Conservation (phyloP, 345 rosid species). For the Acer campestre region DNA sequence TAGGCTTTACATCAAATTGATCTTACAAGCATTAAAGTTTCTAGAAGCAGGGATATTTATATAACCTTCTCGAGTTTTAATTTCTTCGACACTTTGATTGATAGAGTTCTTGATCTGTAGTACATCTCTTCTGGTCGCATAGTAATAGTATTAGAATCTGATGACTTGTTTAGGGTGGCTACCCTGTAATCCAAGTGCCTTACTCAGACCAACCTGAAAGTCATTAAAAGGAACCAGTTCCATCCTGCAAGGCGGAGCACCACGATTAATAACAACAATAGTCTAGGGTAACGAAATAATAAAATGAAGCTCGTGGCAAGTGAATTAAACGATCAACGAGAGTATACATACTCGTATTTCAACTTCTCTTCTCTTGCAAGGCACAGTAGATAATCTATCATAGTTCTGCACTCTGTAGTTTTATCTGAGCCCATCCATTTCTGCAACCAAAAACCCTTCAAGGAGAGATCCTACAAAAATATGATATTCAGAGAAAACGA, state of each 20-base stretch:
- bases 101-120: neutral
- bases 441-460: conserved; percentile 95
- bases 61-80: too few relatives aligned
- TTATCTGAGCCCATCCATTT: conserved; percentile 65
- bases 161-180: conserved; percentile 90
- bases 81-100: neutral
- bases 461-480: conserved; percentile 67
- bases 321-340: neutral
- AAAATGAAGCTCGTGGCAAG: neutral
- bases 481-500: neutral
- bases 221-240: conserved; percentile 67
- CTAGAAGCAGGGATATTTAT: too few relatives aligned
- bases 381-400: conserved; percentile 75
- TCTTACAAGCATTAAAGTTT: too few relatives aligned
- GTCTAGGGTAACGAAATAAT: neutral
- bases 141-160: conserved; percentile 43
- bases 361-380: conserved; percentile 64
- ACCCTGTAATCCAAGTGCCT: conserved; percentile 75
- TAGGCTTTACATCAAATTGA: too few relatives aligned
- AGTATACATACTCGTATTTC: conserved; percentile 68
- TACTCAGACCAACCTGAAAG: conserved; percentile 62
- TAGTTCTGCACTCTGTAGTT: conserved; percentile 61
- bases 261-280: neutral
- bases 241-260: conserved; percentile 47
- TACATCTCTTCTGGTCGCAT: neutral